These are phyloP conservation scores for Wickerhamiella sergipiensis DNA, from an alignment of 805 yeast species.

Conservation along the genomic window DNA sequence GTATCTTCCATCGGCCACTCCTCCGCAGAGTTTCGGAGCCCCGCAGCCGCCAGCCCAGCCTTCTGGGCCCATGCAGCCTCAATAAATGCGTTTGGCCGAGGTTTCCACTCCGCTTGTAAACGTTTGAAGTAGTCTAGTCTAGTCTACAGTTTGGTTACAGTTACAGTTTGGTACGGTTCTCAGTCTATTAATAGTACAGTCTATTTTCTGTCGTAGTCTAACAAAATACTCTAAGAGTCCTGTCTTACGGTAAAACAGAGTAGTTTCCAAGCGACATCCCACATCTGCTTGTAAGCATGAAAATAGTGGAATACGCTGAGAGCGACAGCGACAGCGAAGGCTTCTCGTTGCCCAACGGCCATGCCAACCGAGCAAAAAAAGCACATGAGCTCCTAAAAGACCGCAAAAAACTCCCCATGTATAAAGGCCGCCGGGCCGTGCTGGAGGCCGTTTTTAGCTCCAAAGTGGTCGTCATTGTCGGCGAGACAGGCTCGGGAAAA, in stretches of 20 bases:
- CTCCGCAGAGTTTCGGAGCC: background rate
- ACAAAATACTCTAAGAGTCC: too few species aligned
- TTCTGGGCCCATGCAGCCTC: background rate
- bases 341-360: background rate
- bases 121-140: too few species aligned
- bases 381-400: conserved; percentile 30
- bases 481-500: conserved; percentile 97
- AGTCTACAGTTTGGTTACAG: too few species aligned
- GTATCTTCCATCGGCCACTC: conserved; percentile 2
- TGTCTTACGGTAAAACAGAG: too few species aligned
- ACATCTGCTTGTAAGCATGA: background rate
- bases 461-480: conserved; percentile 70
- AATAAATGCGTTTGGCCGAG: too few species aligned
- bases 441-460: conserved; percentile 38
- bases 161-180: too few species aligned
- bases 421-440: conserved; percentile 51
- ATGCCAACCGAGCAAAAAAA: background rate
- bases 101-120: too few species aligned
- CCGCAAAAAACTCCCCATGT: conserved; percentile 61
- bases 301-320: conserved; percentile 11
- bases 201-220: too few species aligned
- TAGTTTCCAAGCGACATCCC: too few species aligned
- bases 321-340: conserved; percentile 7
- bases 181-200: too few species aligned
- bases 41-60: background rate